phyloP scores from a whole-genome alignment of 208 protist species.

The Trypanosoma avium region DNA sequence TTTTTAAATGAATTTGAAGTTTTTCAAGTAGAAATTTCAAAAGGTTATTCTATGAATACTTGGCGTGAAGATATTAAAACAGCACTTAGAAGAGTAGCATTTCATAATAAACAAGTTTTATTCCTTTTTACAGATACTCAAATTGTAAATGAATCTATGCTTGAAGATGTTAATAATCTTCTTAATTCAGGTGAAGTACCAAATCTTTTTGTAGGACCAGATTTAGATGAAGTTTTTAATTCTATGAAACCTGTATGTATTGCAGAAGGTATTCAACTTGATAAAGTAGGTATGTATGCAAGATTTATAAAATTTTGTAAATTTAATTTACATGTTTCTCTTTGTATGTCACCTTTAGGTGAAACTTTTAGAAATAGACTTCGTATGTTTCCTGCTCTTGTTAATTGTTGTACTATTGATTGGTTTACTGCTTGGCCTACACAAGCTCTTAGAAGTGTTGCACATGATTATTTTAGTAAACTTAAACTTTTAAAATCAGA shows the following conservation, averaged over 20 bases:
- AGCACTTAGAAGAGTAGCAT: conserved; percentile 89
- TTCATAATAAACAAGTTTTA: conserved; percentile 95
- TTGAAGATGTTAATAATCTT: conserved; percentile 99
- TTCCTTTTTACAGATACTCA: conserved; percentile 98
- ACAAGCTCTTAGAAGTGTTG: conserved; percentile 94
- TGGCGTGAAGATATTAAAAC: conserved; percentile 97
- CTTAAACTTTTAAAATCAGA: conserved; percentile 31
- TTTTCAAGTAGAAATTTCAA: conserved; percentile 96
- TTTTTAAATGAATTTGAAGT: conserved; percentile 95
- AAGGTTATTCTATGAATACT: conserved; percentile 95
- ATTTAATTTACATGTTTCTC: conserved; percentile 95
- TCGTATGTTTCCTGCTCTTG: conserved; percentile 97
- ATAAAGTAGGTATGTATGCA: conserved; percentile 95
- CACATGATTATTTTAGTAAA: conserved; percentile 80
- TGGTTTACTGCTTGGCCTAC: conserved; percentile 98
- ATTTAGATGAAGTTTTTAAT: conserved; percentile 94
- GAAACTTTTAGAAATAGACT: conserved; percentile 95
- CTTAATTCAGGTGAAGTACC: conserved; percentile 98
- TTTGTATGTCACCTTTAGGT: conserved; percentile 97
- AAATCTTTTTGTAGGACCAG: conserved; percentile 94
- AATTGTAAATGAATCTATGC: conserved; percentile 96
- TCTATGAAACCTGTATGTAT: conserved; percentile 94
- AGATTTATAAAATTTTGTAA: conserved; percentile 94
- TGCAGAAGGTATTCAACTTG: conserved; percentile 85
- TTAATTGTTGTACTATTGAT: conserved; percentile 99